Base-by-base conservation (phyloP, 1,139 yeast genomes). In the Saccharomycopsis crataegensis region DNA sequence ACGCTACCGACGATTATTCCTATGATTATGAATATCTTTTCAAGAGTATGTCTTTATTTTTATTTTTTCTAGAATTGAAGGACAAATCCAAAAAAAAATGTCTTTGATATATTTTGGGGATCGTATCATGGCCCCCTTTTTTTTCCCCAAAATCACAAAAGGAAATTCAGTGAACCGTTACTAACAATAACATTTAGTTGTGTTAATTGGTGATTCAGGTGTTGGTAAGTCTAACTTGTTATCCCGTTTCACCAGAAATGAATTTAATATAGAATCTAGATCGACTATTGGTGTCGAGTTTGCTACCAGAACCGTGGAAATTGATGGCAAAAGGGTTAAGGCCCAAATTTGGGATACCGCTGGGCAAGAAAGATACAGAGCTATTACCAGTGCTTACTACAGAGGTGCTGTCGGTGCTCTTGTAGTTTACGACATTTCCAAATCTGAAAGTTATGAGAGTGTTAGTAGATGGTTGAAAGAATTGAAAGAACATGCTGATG, bases 261-360 rank as follows among this genome's bases (percentile, higher is more conserved):
- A 93, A 70, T 93, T 93, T 74, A 90, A 91, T 71, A 78, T 91
- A 61, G 98, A 93, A 68, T 85, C 95, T 45, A 85, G 94, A 69
- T 86, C 96, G 53, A 93, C 99, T 32, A 94, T 93, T 65, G 99
- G 99, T 50, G 99, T 93, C 49, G 99, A 94, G 70, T 94, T 93
- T 75, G 98, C 98, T 48, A 94, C 98, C 43, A 80, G 97, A 69
- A 91, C 98, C 2, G 82, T 93, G 55, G 95, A 87, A 64, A 91
- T 93, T 55, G 98, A 93, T 64, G 96, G 95, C 57, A 93, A 91
- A 71, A 79, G 95, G 66, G 90, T 94, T 65, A 93, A 93, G 71
- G 97, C 98, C 8, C 99, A 94, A 70, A 90, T 93, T 66, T 93
- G 99, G 99, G 99, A 93, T 70, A 93, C 99, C 34, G 99, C 99